Conservation (phyloP, 805 yeast genomes). For the Isabelozyma pseudorhagii region DNA sequence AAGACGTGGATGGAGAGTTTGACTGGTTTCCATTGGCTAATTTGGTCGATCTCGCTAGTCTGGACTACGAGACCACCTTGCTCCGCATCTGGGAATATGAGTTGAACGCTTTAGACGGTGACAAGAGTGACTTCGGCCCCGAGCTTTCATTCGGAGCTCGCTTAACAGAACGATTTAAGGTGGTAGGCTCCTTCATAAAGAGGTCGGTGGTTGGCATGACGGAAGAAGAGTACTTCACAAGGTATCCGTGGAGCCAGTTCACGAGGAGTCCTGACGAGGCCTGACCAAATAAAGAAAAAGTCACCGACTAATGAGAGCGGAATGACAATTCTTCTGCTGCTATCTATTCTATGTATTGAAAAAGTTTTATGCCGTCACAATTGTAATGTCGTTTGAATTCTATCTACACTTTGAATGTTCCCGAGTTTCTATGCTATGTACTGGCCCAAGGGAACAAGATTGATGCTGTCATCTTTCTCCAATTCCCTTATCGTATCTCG, state of each 20-base stretch:
- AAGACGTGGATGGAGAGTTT: not conserved
- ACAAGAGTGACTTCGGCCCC: not conserved
- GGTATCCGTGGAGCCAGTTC: constrained; percentile 13
- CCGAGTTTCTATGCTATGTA: not conserved
- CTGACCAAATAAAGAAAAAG: not conserved
- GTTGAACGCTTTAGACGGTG: constrained; percentile 3
- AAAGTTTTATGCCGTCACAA: too few relatives aligned
- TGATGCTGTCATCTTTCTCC: not conserved
- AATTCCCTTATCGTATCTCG: constrained; percentile 12
- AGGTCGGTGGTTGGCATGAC: not conserved
- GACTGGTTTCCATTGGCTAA: not conserved
- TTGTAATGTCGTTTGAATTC: not conserved
- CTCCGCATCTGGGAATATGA: constrained; percentile 14
- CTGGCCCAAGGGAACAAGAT: not conserved
- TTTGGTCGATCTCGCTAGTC: constrained; percentile 1
- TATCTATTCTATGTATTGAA: too few relatives aligned
- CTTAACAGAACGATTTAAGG: not conserved
- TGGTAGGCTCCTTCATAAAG: not conserved
- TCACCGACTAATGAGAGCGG: not conserved
- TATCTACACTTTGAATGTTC: not conserved
- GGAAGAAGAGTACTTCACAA: constrained; percentile 4
- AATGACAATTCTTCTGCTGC: too few relatives aligned
- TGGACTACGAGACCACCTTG: constrained; percentile 9
- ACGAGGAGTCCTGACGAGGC: not conserved
- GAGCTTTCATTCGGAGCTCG: not conserved